A percentile compares a stretch with the other conserved stretches of the same genome.
phyloP scores from a whole-genome alignment of 805 yeast species.

The Pichia thaimueangensis region DNA sequence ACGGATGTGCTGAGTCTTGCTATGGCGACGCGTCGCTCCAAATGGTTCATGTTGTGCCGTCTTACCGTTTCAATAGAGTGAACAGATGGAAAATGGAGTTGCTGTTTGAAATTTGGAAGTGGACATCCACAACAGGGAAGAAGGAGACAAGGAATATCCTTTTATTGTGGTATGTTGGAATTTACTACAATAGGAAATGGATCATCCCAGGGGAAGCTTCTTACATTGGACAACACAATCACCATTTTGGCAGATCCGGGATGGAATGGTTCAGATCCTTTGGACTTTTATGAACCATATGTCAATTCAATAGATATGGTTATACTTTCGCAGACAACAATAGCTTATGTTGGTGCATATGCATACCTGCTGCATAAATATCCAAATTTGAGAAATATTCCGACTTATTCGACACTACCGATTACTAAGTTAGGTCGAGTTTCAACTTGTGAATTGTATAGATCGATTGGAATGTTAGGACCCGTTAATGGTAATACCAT shows the following conservation, averaged over 20 bases:
- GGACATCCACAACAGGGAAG: not conserved
- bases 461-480: slow-evolving; percentile 69
- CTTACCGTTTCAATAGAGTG: no score
- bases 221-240: slow-evolving; percentile 50
- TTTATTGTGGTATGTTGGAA: slow-evolving; percentile 20
- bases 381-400: slow-evolving; percentile 56
- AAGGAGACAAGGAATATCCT: not conserved
- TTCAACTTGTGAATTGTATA: slow-evolving; percentile 75
- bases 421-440: slow-evolving; percentile 80
- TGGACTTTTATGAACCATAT: slow-evolving; percentile 9
- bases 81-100: no score
- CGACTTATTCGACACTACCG: slow-evolving; percentile 86
- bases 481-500: slow-evolving; percentile 52
- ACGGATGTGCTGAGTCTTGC: no score
- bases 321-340: slow-evolving; percentile 80
- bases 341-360: slow-evolving; percentile 75
- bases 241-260: slow-evolving; percentile 65
- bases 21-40: no score
- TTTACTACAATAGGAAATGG: slow-evolving; percentile 19
- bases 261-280: slow-evolving; percentile 48
- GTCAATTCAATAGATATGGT: slow-evolving; percentile 49
- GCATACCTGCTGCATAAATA: slow-evolving; percentile 55
- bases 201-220: slow-evolving; percentile 30
- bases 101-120: no score
- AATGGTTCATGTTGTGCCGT: no score